phyloP scores from a whole-genome alignment of 2,329 filamentous ascomycete genomes.

The Microsporum audouinii region DNA sequence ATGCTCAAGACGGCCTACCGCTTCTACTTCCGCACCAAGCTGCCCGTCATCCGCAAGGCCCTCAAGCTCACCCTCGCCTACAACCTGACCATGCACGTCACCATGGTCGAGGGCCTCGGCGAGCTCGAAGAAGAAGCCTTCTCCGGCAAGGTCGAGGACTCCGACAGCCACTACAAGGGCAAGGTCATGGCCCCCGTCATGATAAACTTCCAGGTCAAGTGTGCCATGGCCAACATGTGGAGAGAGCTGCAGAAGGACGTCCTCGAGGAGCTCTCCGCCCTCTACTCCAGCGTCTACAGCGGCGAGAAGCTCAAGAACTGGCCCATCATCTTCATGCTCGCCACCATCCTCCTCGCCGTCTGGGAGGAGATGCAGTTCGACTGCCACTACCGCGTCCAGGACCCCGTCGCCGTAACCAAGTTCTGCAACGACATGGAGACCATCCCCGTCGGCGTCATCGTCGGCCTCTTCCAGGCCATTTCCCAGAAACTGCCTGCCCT shows the following conservation, averaged over 20 bases:
- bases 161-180: slow-evolving; percentile 75
- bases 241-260: slow-evolving; percentile 94
- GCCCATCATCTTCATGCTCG: slow-evolving; percentile 97
- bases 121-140: slow-evolving; percentile 55
- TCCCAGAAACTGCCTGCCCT: slow-evolving; percentile 91
- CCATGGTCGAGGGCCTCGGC: slow-evolving; percentile 80
- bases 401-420: slow-evolving; percentile 73
- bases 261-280: slow-evolving; percentile 76
- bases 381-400: slow-evolving; percentile 86
- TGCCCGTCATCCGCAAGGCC: slow-evolving; percentile 84
- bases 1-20: slow-evolving; percentile 93
- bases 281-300: slow-evolving; percentile 97
- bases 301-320: slow-evolving; percentile 97
- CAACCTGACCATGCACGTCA: slow-evolving; percentile 89
- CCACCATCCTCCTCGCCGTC: slow-evolving; percentile 80
- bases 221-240: slow-evolving; percentile 95
- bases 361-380: slow-evolving; percentile 99
- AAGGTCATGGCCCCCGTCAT: slow-evolving; percentile 90
- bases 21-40: slow-evolving; percentile 79
- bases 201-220: slow-evolving; percentile 99
- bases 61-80: slow-evolving; percentile 91
- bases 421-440: slow-evolving; percentile 97
- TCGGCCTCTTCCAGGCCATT: slow-evolving; percentile 93
- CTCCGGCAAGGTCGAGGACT: slow-evolving; percentile 73
- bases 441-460: slow-evolving; percentile 88